Evolutionary conservation across 2,329 filamentous ascomycete genomes (phyloP).

Genomic region (Lachnellula arida): DNA sequence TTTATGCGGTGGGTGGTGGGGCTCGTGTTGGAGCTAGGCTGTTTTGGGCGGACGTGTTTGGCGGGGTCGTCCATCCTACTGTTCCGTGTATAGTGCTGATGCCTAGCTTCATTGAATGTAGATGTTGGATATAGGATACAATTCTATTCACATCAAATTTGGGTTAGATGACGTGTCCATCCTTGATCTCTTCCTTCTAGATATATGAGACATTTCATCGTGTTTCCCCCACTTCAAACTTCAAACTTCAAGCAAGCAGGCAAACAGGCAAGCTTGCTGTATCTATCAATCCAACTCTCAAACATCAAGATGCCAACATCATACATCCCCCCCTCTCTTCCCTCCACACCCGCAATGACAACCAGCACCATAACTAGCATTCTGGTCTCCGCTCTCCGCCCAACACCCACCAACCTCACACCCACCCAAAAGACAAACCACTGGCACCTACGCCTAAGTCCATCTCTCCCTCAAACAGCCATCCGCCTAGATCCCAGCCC

Average conservation of each 20-base stretch:
- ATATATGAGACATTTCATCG: too few relatives aligned
- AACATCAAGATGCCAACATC: not conserved
- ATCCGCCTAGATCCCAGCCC: not conserved
- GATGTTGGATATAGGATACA: too few relatives aligned
- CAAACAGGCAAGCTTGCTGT: too few relatives aligned
- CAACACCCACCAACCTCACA: not conserved
- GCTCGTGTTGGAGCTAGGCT: not conserved
- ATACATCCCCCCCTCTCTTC: not conserved
- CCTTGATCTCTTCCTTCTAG: too few relatives aligned
- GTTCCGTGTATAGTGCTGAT: too few relatives aligned
- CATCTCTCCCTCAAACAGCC: not conserved
- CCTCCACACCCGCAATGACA: not conserved
- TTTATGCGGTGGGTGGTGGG: not conserved
- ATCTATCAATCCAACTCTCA: not conserved
- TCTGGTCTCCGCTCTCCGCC: not conserved
- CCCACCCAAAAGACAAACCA: not conserved
- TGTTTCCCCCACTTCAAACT: too few relatives aligned
- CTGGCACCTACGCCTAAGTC: not conserved
- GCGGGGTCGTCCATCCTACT: not conserved
- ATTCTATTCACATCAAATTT: too few relatives aligned
- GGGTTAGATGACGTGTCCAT: too few relatives aligned
- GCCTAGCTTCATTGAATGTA: too few relatives aligned
- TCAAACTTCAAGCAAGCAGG: too few relatives aligned
- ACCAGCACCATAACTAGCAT: not conserved
- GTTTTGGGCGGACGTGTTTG: not conserved